phyloP scores from a whole-genome alignment of 139 green algal species.

The Trebouxia sp. region DNA sequence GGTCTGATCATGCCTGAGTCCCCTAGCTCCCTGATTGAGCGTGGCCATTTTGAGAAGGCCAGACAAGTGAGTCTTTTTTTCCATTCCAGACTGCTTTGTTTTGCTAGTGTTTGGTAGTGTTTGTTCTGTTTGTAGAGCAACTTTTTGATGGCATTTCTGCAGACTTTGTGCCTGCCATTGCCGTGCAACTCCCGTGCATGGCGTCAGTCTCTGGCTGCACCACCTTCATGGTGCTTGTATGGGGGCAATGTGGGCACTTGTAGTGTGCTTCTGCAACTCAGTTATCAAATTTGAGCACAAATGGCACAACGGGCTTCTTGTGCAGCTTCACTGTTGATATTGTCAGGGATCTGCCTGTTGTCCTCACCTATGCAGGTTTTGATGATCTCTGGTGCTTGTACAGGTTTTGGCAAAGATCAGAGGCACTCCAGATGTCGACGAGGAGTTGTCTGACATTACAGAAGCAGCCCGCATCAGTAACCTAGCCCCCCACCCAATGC shows the following conservation, averaged over 20 bases:
- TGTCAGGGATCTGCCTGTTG: no score
- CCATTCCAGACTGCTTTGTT: neutral
- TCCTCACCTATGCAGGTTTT: no score
- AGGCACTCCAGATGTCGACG: constrained; percentile 49
- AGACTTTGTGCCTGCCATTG: no score
- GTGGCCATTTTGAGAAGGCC: constrained; percentile 52
- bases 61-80: constrained; percentile 26
- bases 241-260: no score
- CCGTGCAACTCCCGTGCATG: no score
- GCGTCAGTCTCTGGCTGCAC: no score
- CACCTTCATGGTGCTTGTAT: no score
- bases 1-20: constrained; percentile 71
- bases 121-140: neutral
- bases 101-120: neutral
- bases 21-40: constrained; percentile 74
- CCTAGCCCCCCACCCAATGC: constrained; percentile 19
- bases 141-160: no score
- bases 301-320: no score
- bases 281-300: no score
- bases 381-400: neutral
- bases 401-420: constrained; percentile 58
- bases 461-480: neutral
- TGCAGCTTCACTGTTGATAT: neutral
- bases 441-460: constrained; percentile 29
- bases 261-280: no score